A percentile compares a stretch with the other conserved stretches of the same genome.
Conservation (phyloP, 768 basidiomycete species). For the Mycena indigotica region DNA sequence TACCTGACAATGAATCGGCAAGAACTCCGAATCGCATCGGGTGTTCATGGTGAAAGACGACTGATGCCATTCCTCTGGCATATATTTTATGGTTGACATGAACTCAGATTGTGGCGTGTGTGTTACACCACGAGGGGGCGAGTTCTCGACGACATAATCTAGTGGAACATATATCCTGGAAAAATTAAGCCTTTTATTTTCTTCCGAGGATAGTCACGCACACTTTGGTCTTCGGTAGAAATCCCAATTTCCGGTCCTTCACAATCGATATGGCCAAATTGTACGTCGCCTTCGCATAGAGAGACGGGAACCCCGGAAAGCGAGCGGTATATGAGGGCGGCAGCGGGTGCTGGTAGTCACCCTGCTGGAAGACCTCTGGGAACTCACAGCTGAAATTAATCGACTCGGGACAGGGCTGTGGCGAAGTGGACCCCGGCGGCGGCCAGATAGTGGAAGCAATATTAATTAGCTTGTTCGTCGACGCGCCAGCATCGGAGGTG, state of each 20-base stretch:
- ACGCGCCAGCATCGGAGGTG: conserved; percentile 7
- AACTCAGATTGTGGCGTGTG: neutral
- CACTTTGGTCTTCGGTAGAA: conserved; percentile 16
- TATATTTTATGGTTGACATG: neutral
- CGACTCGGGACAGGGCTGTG: conserved; percentile 6
- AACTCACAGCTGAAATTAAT: conserved; percentile 10
- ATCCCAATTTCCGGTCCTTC: conserved; percentile 8
- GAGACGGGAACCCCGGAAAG: conserved; percentile 15
- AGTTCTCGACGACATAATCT: neutral
- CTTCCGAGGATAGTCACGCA: neutral
- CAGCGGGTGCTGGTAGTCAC: conserved; percentile 5
- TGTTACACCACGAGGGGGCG: neutral
- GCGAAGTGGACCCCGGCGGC: neutral
- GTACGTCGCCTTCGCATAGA: conserved; percentile 15
- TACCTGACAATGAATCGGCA: neutral
- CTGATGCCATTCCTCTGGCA: conserved; percentile 3
- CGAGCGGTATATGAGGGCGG: conserved; percentile 16
- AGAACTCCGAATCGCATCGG: neutral
- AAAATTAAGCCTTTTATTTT: neutral
- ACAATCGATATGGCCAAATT: conserved; percentile 12
- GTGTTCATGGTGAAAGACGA: neutral
- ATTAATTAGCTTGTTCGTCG: conserved; percentile 2
- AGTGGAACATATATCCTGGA: neutral
- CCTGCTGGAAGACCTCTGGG: conserved; percentile 8
- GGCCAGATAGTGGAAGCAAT: conserved; percentile 6